Conservation (phyloP, 768 basidiomycete genomes). For the Boletus patriciae region DNA sequence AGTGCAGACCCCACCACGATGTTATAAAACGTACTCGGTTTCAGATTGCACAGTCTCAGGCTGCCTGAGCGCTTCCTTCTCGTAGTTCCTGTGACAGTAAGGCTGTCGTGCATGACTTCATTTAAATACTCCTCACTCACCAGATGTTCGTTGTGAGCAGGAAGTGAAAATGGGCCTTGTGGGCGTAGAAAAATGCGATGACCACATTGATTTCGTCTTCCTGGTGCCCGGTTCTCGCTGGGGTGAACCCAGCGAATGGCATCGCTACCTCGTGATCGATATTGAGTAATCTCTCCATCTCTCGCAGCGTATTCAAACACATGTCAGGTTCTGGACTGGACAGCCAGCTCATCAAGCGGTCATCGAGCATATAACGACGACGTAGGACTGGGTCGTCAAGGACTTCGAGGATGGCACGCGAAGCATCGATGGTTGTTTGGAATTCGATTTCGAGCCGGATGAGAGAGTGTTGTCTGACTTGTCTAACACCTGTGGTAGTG, state of each 20-base stretch:
- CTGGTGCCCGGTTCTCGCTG: background rate
- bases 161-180: constrained; percentile 8
- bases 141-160: constrained; percentile 12
- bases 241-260: background rate
- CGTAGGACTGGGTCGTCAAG: background rate
- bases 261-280: background rate
- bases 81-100: constrained; percentile 3
- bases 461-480: constrained; percentile 7
- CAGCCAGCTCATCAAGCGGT: constrained; percentile 6
- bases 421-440: constrained; percentile 4
- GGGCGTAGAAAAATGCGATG: background rate
- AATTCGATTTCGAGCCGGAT: constrained; percentile 4
- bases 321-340: background rate
- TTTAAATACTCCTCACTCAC: background rate
- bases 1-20: background rate
- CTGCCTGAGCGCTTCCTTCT: background rate
- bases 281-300: background rate
- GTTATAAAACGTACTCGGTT: background rate
- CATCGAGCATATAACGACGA: constrained; percentile 5
- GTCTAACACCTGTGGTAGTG: background rate
- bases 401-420: constrained; percentile 4
- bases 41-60: background rate
- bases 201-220: background rate
- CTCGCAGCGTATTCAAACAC: constrained; percentile 2
- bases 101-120: background rate